Conservation (phyloP, 345 rosid species). For the Eucalyptus brandiana region DNA sequence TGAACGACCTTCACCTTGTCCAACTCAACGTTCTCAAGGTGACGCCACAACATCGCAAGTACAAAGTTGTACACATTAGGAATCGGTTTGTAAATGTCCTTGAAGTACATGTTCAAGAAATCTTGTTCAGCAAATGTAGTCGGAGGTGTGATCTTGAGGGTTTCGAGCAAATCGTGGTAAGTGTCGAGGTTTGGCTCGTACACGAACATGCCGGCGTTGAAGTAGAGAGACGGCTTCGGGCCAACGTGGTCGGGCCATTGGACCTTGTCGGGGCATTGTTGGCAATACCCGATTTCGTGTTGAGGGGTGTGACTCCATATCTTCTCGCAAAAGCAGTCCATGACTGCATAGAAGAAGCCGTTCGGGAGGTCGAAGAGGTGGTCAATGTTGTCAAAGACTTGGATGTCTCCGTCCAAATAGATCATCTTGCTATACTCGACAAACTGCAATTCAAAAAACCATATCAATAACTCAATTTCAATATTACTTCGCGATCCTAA, state of each 20-base stretch:
- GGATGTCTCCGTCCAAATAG: constrained; percentile 24
- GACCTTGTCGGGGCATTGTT: constrained; percentile 21
- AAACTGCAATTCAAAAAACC: constrained; percentile 3
- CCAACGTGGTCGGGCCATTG: not conserved
- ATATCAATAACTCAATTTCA: not conserved
- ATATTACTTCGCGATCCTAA: not conserved
- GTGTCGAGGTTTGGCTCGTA: constrained; percentile 18
- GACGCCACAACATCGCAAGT: constrained; percentile 41
- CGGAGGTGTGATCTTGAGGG: constrained; percentile 15
- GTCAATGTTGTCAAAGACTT: constrained; percentile 25
- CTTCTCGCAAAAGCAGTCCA: constrained; percentile 42
- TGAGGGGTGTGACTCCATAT: constrained; percentile 27
- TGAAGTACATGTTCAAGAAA: constrained; percentile 33
- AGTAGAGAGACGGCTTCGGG: constrained; percentile 21
- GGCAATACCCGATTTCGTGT: constrained; percentile 35
- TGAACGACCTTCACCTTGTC: constrained; percentile 22
- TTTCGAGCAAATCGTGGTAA: constrained; percentile 10
- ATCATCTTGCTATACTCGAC: constrained; percentile 19
- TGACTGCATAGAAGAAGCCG: constrained; percentile 25
- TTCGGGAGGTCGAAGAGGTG: constrained; percentile 12
- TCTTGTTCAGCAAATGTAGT: constrained; percentile 45
- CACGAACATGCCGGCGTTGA: constrained; percentile 35
- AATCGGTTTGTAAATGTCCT: constrained; percentile 18
- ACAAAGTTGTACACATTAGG: constrained; percentile 24
- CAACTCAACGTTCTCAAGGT: constrained; percentile 22